phyloP scores from a whole-genome alignment of 345 rosid genomes.

The Populus euphratica region DNA sequence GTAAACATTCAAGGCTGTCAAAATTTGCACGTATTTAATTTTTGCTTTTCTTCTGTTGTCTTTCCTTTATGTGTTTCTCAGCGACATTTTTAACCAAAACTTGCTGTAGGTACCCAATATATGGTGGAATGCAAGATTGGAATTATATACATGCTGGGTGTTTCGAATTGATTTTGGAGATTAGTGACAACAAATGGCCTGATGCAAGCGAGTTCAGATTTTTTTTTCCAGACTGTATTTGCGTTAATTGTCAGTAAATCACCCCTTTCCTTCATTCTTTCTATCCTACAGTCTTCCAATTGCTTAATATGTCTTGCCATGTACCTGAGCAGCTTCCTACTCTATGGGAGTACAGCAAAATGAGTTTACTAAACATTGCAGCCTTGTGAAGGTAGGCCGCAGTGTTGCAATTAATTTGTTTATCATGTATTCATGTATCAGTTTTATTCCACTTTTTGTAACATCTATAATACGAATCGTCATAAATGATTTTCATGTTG shows the following conservation, averaged over 20 bases:
- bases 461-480: background rate
- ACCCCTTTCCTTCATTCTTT: background rate
- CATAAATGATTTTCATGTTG: background rate
- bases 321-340: constrained; percentile 61
- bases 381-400: constrained; percentile 63
- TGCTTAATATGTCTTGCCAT: constrained; percentile 16
- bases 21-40: background rate
- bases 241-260: background rate
- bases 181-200: constrained; percentile 96
- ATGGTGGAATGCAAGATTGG: constrained; percentile 99
- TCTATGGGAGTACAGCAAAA: constrained; percentile 81
- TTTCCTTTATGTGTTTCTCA: background rate
- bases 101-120: constrained; percentile 81
- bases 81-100: constrained; percentile 18
- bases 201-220: constrained; percentile 65
- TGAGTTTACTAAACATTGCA: constrained; percentile 88
- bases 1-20: background rate
- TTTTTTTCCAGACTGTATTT: background rate
- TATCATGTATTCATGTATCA: background rate
- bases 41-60: background rate
- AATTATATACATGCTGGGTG: constrained; percentile 93
- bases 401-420: background rate
- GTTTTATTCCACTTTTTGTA: background rate
- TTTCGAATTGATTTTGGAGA: constrained; percentile 93
- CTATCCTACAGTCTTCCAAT: background rate